phyloP scores from a whole-genome alignment of 2,329 filamentous ascomycete species.

The Cladosporium sp. region DNA sequence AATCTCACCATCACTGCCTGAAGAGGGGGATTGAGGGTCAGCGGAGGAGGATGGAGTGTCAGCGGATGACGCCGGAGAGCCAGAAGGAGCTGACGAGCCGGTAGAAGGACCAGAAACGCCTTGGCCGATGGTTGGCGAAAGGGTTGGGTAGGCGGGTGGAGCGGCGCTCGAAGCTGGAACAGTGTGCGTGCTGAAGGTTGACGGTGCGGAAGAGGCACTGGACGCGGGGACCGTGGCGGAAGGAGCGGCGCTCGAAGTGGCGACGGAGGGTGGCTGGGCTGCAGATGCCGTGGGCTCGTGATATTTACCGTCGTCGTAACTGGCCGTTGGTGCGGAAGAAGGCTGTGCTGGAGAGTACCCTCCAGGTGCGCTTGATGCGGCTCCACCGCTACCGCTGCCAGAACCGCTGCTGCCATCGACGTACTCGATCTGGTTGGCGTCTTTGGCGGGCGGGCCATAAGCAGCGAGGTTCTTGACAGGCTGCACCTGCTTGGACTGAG shows the following conservation, averaged over 20 bases:
- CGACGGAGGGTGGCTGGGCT: neutral
- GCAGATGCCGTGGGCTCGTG: neutral
- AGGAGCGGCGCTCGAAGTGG: neutral
- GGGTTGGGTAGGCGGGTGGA: slow-evolving; percentile 1
- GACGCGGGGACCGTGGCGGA: neutral
- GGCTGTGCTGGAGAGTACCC: neutral
- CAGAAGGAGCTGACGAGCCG: slow-evolving; percentile 2
- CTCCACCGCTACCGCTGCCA: neutral
- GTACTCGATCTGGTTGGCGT: slow-evolving; percentile 1
- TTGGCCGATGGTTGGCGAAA: slow-evolving; percentile 1
- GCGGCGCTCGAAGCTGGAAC: neutral
- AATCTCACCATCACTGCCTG: neutral
- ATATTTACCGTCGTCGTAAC: neutral
- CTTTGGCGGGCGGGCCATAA: slow-evolving; percentile 1
- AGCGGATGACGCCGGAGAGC: neutral
- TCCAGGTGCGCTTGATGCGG: neutral
- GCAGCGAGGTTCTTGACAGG: neutral
- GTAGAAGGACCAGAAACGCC: slow-evolving; percentile 8
- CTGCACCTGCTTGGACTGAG: neutral
- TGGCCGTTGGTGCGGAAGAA: neutral
- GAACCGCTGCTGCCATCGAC: neutral
- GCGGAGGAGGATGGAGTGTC: no score
- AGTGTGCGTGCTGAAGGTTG: slow-evolving; percentile 4
- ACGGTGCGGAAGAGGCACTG: neutral
- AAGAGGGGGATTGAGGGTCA: neutral